A percentile compares a stretch with the other conserved stretches of the same genome.
Evolutionary conservation across 139 green algal genomes (phyloP).

Genomic region (Closterium sp.): DNA sequence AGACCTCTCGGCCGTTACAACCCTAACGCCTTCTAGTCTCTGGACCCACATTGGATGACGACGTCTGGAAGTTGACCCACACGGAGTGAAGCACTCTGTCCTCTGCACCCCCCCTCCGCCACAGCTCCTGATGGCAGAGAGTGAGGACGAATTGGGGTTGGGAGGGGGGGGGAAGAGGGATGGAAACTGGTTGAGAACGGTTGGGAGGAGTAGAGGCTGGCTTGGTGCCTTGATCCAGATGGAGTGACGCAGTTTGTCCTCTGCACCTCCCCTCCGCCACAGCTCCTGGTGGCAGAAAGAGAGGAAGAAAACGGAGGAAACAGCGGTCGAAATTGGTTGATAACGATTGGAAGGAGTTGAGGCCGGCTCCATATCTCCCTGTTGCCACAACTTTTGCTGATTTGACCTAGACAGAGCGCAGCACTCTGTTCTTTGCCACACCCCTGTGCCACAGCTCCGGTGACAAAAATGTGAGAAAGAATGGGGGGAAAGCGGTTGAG

Average conservation of each 20-base stretch:
- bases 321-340: too few species aligned
- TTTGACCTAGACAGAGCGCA: slow-evolving; percentile 75
- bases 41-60: slow-evolving; percentile 56
- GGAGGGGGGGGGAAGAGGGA: too few species aligned
- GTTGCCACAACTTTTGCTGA: too few species aligned
- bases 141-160: neutral
- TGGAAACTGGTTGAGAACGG: neutral
- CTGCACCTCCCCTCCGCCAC: slow-evolving; percentile 19
- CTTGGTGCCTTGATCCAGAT: too few species aligned
- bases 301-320: neutral
- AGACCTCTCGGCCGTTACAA: too few species aligned
- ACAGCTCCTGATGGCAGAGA: slow-evolving; percentile 12
- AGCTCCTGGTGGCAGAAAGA: neutral
- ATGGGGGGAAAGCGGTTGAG: neutral
- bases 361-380: too few species aligned
- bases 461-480: neutral
- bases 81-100: slow-evolving; percentile 66
- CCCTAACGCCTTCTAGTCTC: too few species aligned
- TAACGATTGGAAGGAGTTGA: neutral
- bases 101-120: slow-evolving; percentile 3
- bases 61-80: slow-evolving; percentile 71
- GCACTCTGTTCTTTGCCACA: slow-evolving; percentile 26
- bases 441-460: slow-evolving; percentile 30
- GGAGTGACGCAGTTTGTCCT: too few species aligned
- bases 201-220: neutral